Base-by-base conservation (phyloP, 768 basidiomycete species). In the Pulveroboletus sp. region DNA sequence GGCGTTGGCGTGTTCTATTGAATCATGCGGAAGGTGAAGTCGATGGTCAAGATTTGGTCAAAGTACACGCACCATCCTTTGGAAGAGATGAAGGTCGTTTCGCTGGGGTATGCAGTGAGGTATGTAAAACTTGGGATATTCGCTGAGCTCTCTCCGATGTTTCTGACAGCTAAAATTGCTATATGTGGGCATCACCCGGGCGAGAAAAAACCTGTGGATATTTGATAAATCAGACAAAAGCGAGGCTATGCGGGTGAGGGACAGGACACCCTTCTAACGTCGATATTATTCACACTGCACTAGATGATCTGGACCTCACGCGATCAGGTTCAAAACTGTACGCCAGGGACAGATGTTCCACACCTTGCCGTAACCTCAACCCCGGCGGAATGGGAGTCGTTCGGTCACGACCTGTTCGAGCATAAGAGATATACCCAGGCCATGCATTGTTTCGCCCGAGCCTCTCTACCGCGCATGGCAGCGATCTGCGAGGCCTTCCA, bases 171-270 rank as follows among this genome's bases (percentile, higher is more conserved):
- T 88, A 18, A 87, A 88, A 57, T 75, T 72, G 39, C 65, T 88
- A 0, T 88, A 88, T 49, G 85, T 88, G 3, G 86, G 83, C 0
- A 76, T 86, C 14, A 88, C 86, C 0, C 66, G 86, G 37, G 84
- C 85, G 1, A 74, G 82, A 36, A 83, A 81, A 49, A 83, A 85
- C 44, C 59, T 88, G 6, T 85, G 86, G 83, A 79, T 88, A 17
- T 77, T 78, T 1, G 86, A 88, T 60, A 73, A 70, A 31, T 85
- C 84, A 0, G 65, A 71, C 1, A 79, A 75, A 49, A 71, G 76
- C 15, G 75, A 79, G 37, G 75, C 82, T 2, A 81, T 85, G 78
- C 70, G 73, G 56, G 84, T 84, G 43, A 55, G 39, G 14, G 1
- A 41, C 2, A 2, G 3, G 18, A 24, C 7, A 10, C 11, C 5